A percentile compares a stretch with the other conserved stretches of the same genome.
These are phyloP conservation scores for Elsinoe fawcettii DNA, from an alignment of 2,329 filamentous ascomycete species.

Conservation along the genomic window DNA sequence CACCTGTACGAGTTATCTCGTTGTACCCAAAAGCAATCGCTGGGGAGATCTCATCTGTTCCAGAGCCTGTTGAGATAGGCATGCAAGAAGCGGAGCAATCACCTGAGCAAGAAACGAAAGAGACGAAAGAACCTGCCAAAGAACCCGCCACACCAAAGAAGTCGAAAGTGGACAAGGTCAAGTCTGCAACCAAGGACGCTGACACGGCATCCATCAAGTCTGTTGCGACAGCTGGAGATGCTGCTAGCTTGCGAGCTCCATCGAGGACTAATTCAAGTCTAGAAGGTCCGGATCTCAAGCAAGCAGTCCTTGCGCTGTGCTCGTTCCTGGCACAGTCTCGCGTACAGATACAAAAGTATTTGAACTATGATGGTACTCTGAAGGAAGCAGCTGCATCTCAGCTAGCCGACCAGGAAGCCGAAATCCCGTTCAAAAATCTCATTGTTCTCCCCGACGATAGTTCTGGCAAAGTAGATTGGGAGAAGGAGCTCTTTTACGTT, in stretches of 20 bases:
- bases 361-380: slow-evolving; percentile 51
- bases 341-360: slow-evolving; percentile 52
- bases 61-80: slow-evolving; percentile 43
- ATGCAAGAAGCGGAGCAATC: slow-evolving; percentile 31
- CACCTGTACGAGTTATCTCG: slow-evolving; percentile 78
- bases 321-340: slow-evolving; percentile 84
- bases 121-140: slow-evolving; percentile 24
- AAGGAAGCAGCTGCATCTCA: slow-evolving; percentile 44
- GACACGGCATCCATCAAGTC: slow-evolving; percentile 54
- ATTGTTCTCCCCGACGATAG: slow-evolving; percentile 28
- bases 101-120: slow-evolving; percentile 19
- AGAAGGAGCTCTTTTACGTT: slow-evolving; percentile 63
- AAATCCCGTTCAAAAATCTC: slow-evolving; percentile 36
- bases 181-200: slow-evolving; percentile 38
- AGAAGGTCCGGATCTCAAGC: slow-evolving; percentile 74
- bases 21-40: slow-evolving; percentile 79
- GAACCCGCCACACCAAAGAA: slow-evolving; percentile 29
- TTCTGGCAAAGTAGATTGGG: slow-evolving; percentile 48
- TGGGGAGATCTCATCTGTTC: slow-evolving; percentile 63
- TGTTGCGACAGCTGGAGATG: slow-evolving; percentile 49
- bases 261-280: slow-evolving; percentile 38
- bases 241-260: slow-evolving; percentile 45
- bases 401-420: slow-evolving; percentile 34
- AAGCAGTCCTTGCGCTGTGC: slow-evolving; percentile 74
- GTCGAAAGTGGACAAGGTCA: slow-evolving; percentile 42